Base-by-base conservation (phyloP, 1,284 basidiomycete species). In the Trametes pubescens region DNA sequence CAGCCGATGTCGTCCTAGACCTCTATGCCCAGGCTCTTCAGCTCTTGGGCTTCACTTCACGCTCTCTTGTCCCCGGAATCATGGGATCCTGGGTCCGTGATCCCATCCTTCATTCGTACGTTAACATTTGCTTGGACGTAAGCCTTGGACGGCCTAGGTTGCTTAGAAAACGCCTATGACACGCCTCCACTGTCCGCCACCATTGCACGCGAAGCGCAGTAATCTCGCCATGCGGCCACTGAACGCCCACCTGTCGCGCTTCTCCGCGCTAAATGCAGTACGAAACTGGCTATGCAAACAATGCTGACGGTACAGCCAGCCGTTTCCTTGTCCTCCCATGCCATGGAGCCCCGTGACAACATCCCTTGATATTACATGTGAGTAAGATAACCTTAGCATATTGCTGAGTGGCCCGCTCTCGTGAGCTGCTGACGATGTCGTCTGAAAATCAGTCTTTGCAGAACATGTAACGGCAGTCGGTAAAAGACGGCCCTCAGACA, bases 171-270 rank as follows among this genome's bases (percentile, higher is more conserved):
- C 14, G 5, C 10, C 4, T 3, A 29, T 13, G 51, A 52, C 8
- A 24, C 21, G 13, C 13, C 22, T 18, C 16, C 13, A 13, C 29
- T 24, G 9, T n/a, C 5, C 7, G 4, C 24, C 47, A 43, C 38
- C 48, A 56, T 61, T 51, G 11, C 34, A 16, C 29, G 44, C 48
- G 14, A 24, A 29, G 46, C 51, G 46, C 44, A 60, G 48, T 24
- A 24, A 13, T 11, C 14, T 34, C 43, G 48, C 60, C 60, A 61
- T 56, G 60, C 53, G 60, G 60, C 56, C 35, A 61, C 59, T 51
- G 47, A 61, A 61, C 60, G 38, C 59, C 13, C 37, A 22, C 5
- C 37, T 38, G 44, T 59, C 32, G 13, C 29, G 4, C 52, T 7
- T 55, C 32, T 37, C 47, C 52, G 59, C 46, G 35, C 46, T 55